phyloP scores from a whole-genome alignment of 352 stramenopile species.

The Phytophthora pisi region DNA sequence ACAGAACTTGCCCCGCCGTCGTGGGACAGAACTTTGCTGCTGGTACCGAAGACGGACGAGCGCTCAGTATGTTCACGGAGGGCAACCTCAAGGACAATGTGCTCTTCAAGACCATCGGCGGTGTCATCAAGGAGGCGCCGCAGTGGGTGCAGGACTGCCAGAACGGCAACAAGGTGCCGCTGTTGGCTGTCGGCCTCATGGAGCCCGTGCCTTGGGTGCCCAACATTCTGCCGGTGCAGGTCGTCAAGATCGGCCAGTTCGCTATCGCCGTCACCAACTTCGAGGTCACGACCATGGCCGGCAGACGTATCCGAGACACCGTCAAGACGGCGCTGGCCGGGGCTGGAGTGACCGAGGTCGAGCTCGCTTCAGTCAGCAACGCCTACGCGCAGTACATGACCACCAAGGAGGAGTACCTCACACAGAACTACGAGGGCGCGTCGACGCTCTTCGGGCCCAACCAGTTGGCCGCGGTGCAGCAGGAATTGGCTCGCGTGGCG shows the following conservation, averaged over 20 bases:
- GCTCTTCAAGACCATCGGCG: slow-evolving; percentile 30
- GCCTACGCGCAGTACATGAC: slow-evolving; percentile 65
- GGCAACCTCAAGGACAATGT: slow-evolving; percentile 40
- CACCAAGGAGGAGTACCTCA: slow-evolving; percentile 62
- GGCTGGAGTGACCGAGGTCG: slow-evolving; percentile 41
- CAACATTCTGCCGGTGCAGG: slow-evolving; percentile 53
- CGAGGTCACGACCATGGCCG: slow-evolving; percentile 66
- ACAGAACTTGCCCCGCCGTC: slow-evolving; percentile 51
- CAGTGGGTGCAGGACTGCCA: slow-evolving; percentile 53
- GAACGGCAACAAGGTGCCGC: slow-evolving; percentile 40
- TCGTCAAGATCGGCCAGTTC: slow-evolving; percentile 57
- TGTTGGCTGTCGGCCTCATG: slow-evolving; percentile 47
- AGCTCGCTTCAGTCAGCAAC: slow-evolving; percentile 54
- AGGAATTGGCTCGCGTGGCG: slow-evolving; percentile 51
- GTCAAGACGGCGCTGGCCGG: slow-evolving; percentile 32
- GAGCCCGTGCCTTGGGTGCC: slow-evolving; percentile 48
- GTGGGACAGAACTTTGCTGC: slow-evolving; percentile 59
- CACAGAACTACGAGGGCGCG: slow-evolving; percentile 70
- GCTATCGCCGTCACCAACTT: slow-evolving; percentile 58
- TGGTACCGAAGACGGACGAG: slow-evolving; percentile 56
- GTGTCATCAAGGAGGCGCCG: slow-evolving; percentile 13
- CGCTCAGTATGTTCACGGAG: slow-evolving; percentile 38
- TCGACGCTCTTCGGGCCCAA: slow-evolving; percentile 76
- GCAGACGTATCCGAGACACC: slow-evolving; percentile 47
- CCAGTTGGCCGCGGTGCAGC: slow-evolving; percentile 55